Evolutionary conservation across 441 rosid genomes (phyloP), one percentile per base, ranked within the genome.

Genomic region (Brassica hybrid): DNA sequence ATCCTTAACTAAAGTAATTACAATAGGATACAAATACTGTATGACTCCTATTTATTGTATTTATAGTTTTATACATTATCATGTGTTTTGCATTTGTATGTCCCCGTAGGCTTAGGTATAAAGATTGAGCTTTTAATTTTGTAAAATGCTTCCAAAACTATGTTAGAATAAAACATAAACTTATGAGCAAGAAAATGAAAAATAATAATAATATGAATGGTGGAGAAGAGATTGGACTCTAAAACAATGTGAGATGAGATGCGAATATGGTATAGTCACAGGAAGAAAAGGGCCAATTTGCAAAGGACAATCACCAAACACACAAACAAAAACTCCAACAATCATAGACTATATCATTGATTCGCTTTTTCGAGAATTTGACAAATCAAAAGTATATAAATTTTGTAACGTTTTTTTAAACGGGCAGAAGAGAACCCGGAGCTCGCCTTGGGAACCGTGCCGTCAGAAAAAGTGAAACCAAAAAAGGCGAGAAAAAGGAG

Each of bases 281-380:
- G 7, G 73, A 79, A 58, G 79, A 65, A 70, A 79, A 70, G 27
- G 64, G 69, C 67, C 41, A 30, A 45, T 69, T 67, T 81, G 58
- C 34, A 74, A 58, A 75, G 32, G 69, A 65, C 75, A 62, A 72
- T 57, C 54, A 70, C 52, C 38, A 60, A 81, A 64, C 57, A 66
- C 43, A 76, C 48, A 68, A 48, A 59, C 27, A 69, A 60, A 57
- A 67, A 12, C 13, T 27, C 45, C 48, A 2, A 38, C 76, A 80
- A 80, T 81, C 68, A 38, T 76, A 19, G 67, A 23, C 57, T 71
- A 76, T 52, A 73, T 74, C 77, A 81, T 78, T 77, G 58, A 73
- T 72, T 65, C 58, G 16, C 82, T 73, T 79, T 65, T 73, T 38
- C 12, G 45, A 38, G 75, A 9, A 66, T 72, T 59, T 72, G 71